phyloP scores from a whole-genome alignment of 2,329 filamentous ascomycete species.

The Penicillium expansum region DNA sequence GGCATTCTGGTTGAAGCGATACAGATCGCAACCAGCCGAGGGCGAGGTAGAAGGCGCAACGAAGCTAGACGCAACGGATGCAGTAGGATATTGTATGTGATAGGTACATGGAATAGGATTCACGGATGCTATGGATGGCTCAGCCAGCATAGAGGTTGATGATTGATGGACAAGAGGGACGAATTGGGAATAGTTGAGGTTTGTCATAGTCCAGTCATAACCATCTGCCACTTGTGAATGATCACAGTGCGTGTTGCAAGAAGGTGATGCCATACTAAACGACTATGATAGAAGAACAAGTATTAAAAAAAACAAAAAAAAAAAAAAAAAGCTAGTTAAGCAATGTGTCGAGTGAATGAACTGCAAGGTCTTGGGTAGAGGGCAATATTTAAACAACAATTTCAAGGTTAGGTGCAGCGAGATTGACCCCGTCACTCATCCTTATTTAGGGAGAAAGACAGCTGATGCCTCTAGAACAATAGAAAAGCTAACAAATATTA shows the following conservation, averaged over 20 bases:
- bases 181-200: background rate
- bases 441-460: no score
- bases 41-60: fast-evolving
- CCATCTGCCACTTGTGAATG: background rate
- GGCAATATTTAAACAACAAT: background rate
- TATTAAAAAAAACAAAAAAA: no score
- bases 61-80: background rate
- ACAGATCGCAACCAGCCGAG: background rate
- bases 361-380: background rate
- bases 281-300: background rate
- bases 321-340: background rate
- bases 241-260: background rate
- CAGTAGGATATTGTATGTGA: background rate
- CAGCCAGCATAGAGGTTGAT: background rate
- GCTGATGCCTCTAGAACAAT: no score
- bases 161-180: background rate
- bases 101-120: background rate
- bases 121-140: background rate
- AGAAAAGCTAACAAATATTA: no score
- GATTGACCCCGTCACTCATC: background rate
- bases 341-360: background rate
- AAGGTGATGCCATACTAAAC: background rate
- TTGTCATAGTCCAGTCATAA: no score
- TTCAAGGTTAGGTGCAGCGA: background rate
- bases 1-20: background rate